phyloP scores from a whole-genome alignment of 2,329 filamentous ascomycete genomes.

The Exophiala oligosperma region DNA sequence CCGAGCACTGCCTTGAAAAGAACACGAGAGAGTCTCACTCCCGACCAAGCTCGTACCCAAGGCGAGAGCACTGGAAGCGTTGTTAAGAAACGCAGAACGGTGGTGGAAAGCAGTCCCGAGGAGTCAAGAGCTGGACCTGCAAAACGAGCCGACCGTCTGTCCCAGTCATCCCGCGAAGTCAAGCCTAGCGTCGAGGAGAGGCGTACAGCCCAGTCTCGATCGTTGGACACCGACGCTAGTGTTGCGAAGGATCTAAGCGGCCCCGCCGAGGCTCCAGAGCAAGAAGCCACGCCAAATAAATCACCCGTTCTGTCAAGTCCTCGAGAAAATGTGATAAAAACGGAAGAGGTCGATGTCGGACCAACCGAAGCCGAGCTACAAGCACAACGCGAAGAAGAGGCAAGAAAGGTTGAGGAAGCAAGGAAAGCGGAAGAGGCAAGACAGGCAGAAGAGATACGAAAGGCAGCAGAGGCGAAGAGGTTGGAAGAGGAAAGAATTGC shows the following conservation, averaged over 20 bases:
- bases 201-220: neutral
- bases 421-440: constrained; percentile 7
- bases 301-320: constrained; percentile 28
- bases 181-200: neutral
- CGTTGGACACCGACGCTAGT: constrained; percentile 8
- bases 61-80: constrained; percentile 27
- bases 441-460: constrained; percentile 17
- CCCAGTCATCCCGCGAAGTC: neutral
- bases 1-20: constrained; percentile 38
- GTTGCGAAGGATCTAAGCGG: constrained; percentile 3
- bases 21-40: constrained; percentile 43
- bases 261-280: neutral
- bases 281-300: neutral
- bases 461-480: constrained; percentile 24
- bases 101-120: constrained; percentile 42
- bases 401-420: constrained; percentile 11
- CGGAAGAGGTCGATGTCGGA: constrained; percentile 21
- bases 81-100: constrained; percentile 46
- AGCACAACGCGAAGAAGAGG: constrained; percentile 20
- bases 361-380: constrained; percentile 20
- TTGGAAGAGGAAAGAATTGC: constrained; percentile 26
- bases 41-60: constrained; percentile 30
- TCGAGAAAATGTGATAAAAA: constrained; percentile 26
- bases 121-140: constrained; percentile 24
- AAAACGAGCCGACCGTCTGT: constrained; percentile 13